Evolutionary conservation across 169 alveolate species (phyloP).

Genomic region (Haemoproteus tartakovskyi): DNA sequence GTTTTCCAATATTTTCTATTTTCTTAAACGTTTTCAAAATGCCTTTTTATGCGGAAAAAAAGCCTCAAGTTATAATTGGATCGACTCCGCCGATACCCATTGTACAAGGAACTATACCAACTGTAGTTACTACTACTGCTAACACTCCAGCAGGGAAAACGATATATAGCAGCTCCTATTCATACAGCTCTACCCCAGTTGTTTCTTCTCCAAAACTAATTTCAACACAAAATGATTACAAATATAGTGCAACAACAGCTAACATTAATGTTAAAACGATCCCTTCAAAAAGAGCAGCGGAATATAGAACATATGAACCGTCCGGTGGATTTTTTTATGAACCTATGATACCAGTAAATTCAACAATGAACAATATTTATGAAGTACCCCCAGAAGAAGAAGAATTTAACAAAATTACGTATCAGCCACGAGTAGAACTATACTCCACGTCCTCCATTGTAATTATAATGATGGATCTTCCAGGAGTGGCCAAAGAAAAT

Average conservation of each 20-base stretch:
- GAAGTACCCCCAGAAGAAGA: constrained; percentile 59
- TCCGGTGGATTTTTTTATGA: constrained; percentile 17
- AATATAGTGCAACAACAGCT: constrained; percentile 24
- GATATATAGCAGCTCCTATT: constrained; percentile 8
- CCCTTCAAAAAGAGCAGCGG: constrained; percentile 2
- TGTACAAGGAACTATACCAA: not conserved
- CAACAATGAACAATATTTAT: constrained; percentile 33
- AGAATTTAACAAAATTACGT: constrained; percentile 40
- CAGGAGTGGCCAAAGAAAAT: constrained; percentile 48
- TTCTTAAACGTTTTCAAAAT: too few relatives aligned
- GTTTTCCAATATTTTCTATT: too few relatives aligned
- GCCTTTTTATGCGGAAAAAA: too few relatives aligned
- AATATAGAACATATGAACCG: constrained; percentile 24
- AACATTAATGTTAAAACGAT: constrained; percentile 1
- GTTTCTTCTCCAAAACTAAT: too few relatives aligned
- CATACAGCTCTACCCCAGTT: constrained; percentile 10
- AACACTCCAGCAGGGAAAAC: constrained; percentile 26
- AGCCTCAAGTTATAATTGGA: constrained; percentile 44
- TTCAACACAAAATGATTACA: constrained; percentile 49
- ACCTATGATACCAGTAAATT: constrained; percentile 46
- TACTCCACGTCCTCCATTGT: constrained; percentile 54
- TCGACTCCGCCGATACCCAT: constrained; percentile 3
- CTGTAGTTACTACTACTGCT: not conserved
- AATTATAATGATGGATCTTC: constrained; percentile 49
- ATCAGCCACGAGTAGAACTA: constrained; percentile 40